These are phyloP conservation scores for Podospora anserina DNA, from an alignment of 495 filamentous ascomycete genomes.

Conservation along the genomic window DNA sequence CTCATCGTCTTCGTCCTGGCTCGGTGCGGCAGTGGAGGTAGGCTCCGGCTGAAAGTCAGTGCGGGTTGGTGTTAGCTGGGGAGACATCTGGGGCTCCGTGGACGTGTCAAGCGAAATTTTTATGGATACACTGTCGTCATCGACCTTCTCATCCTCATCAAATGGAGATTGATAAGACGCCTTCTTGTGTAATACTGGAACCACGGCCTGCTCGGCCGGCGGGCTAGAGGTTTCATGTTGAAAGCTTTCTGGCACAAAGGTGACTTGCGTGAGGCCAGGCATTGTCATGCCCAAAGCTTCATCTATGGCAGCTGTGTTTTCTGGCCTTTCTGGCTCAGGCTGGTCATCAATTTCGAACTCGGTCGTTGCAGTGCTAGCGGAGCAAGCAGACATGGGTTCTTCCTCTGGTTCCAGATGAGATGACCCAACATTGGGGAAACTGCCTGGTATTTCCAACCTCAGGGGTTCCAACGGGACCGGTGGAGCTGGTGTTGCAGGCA, in stretches of 20 bases:
- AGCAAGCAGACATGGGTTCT: constrained; percentile 48
- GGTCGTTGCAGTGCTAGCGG: constrained; percentile 59
- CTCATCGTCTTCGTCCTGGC: constrained; percentile 30
- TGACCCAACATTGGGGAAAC: constrained; percentile 42
- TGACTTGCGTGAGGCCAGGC: constrained; percentile 4
- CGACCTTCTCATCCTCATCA: constrained; percentile 36
- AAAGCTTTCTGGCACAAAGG: constrained; percentile 21
- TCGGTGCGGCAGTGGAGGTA: constrained; percentile 19
- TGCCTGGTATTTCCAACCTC: constrained; percentile 64
- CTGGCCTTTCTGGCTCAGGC: constrained; percentile 43
- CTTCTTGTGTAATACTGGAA: constrained; percentile 26
- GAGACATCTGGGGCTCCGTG: constrained; percentile 18
- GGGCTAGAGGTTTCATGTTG: background rate
- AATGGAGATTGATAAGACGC: constrained; percentile 42
- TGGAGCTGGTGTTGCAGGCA: constrained; percentile 9
- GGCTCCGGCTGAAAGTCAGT: constrained; percentile 24
- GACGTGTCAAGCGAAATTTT: constrained; percentile 42
- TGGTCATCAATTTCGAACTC: constrained; percentile 71
- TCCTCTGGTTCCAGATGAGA: constrained; percentile 40
- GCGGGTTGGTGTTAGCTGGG: constrained; percentile 33
- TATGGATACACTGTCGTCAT: constrained; percentile 42
- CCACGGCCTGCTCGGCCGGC: constrained; percentile 3
- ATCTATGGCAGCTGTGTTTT: constrained; percentile 13
- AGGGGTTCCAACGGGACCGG: constrained; percentile 54
- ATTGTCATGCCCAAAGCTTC: background rate